Evolutionary conservation across 371 early-diverging fungal species (phyloP), one percentile per base, ranked within the genome.

Genomic region (Mortierella sp.): DNA sequence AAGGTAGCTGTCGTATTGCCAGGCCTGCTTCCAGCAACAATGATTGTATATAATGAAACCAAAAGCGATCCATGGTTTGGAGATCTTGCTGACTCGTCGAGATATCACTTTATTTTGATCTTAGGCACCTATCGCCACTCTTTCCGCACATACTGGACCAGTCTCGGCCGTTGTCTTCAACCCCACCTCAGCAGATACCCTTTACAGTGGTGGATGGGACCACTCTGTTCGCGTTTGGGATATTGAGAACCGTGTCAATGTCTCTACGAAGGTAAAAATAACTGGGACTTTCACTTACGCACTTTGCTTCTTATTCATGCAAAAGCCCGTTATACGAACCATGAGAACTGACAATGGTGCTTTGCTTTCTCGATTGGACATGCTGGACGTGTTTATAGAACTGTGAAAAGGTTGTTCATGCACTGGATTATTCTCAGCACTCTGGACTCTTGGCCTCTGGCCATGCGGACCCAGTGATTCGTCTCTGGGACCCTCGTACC

Each of bases 171-270:
- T 95, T 6, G 66, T 68, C 27, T 93, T 91, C 78, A 84, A 87
- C 80, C 62, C 63, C 21, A 73, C 84, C 26, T 64, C 82, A 48
- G 83, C 86, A 51, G 82, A 80, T 60, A 80, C 76, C 39, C 79
- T 95, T 56, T 96, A 88, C 80, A 88, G 91, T 44, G 96, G 93
- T 78, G 95, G 97, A 55, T 92, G 92, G 91, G 98, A 98, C 83
- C 97, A 97, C 72, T 90, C 95, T 37, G 87, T 97, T 41, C 86
- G 97, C 51, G 79, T 87, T 6, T 98, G 98, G 97, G 95, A 97
- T 72, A 75, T 95, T 47, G 91, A 89, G 46, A 81, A 87, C 41
- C 87, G 87, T 54, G 85, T 89, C 41, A 94, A 93, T 62, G 63
- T 89, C 46, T 62, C 83, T 6, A 93, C 96, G 46, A 93, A 92